Evolutionary conservation across 2,329 filamentous ascomycete genomes (phyloP).

Genomic region (Epichloe coenophiala): DNA sequence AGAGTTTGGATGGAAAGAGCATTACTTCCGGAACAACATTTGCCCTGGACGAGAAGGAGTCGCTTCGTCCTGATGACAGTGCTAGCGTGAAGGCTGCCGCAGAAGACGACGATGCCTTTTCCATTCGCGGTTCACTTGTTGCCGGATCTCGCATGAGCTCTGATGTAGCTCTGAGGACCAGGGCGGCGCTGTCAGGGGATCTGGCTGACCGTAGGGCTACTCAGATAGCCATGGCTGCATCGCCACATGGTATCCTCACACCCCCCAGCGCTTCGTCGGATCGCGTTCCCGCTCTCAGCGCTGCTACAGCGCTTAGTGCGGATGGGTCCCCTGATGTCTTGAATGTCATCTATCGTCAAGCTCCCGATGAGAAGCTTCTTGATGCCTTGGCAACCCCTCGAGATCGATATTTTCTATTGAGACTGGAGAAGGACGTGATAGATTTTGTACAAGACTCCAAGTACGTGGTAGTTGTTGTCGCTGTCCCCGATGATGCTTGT

Average conservation of each 20-base stretch:
- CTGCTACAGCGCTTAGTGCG: slow-evolving; percentile 31
- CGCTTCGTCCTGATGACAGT: slow-evolving; percentile 85
- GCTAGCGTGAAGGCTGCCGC: slow-evolving; percentile 78
- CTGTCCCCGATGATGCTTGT: not conserved
- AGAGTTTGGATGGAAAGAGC: slow-evolving; percentile 86
- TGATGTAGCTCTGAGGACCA: slow-evolving; percentile 52
- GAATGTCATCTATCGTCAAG: slow-evolving; percentile 51
- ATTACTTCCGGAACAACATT: slow-evolving; percentile 90
- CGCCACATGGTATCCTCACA: slow-evolving; percentile 35
- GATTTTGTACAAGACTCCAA: slow-evolving; percentile 85
- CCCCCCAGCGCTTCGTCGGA: slow-evolving; percentile 46
- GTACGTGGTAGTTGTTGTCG: slow-evolving; percentile 29
- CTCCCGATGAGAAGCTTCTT: slow-evolving; percentile 87
- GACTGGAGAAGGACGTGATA: slow-evolving; percentile 84
- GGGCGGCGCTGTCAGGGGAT: slow-evolving; percentile 39
- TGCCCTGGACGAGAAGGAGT: slow-evolving; percentile 94
- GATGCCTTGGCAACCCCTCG: slow-evolving; percentile 82
- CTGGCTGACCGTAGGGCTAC: slow-evolving; percentile 35
- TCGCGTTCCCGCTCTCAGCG: slow-evolving; percentile 35
- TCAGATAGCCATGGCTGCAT: slow-evolving; percentile 29
- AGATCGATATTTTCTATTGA: slow-evolving; percentile 75
- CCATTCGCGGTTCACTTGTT: slow-evolving; percentile 60
- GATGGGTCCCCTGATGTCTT: slow-evolving; percentile 37
- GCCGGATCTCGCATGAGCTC: slow-evolving; percentile 69
- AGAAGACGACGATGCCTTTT: slow-evolving; percentile 80